Conservation (phyloP, 2,329 filamentous ascomycete genomes). For the Zasmidium cellare region DNA sequence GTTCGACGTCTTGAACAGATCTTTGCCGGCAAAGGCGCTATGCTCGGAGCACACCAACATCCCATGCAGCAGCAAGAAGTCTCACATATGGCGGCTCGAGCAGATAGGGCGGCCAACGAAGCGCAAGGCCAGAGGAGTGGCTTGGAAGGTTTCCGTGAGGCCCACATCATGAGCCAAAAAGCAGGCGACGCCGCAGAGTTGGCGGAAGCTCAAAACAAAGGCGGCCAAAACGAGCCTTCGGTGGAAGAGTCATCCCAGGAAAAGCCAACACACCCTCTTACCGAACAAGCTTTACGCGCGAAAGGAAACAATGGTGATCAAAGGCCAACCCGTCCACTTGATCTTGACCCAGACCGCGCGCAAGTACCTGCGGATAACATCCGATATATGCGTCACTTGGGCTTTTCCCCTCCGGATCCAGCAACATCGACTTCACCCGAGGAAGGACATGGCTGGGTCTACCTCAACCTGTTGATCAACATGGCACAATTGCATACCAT, state of each 20-base stretch:
- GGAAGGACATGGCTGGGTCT: slow-evolving; percentile 76
- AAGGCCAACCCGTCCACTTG: slow-evolving; percentile 72
- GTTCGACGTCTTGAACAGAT: slow-evolving; percentile 76
- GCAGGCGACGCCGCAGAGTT: slow-evolving; percentile 26
- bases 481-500: slow-evolving; percentile 84
- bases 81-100: slow-evolving; percentile 54
- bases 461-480: slow-evolving; percentile 76
- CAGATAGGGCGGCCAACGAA: slow-evolving; percentile 44
- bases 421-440: slow-evolving; percentile 54
- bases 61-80: slow-evolving; percentile 59
- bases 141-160: slow-evolving; percentile 47
- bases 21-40: slow-evolving; percentile 68
- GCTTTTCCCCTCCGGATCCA: slow-evolving; percentile 62
- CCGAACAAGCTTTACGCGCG: not conserved
- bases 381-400: slow-evolving; percentile 74
- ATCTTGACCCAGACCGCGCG: slow-evolving; percentile 75
- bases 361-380: slow-evolving; percentile 77
- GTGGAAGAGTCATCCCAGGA: slow-evolving; percentile 6
- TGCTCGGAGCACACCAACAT: slow-evolving; percentile 46
- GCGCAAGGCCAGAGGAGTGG: slow-evolving; percentile 37
- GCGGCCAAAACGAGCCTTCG: slow-evolving; percentile 2
- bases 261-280: not conserved
- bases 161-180: slow-evolving; percentile 42
- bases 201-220: not conserved
- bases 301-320: slow-evolving; percentile 54